Base-by-base conservation (phyloP, 352 stramenopile species). In the Thraustotheca clavata region DNA sequence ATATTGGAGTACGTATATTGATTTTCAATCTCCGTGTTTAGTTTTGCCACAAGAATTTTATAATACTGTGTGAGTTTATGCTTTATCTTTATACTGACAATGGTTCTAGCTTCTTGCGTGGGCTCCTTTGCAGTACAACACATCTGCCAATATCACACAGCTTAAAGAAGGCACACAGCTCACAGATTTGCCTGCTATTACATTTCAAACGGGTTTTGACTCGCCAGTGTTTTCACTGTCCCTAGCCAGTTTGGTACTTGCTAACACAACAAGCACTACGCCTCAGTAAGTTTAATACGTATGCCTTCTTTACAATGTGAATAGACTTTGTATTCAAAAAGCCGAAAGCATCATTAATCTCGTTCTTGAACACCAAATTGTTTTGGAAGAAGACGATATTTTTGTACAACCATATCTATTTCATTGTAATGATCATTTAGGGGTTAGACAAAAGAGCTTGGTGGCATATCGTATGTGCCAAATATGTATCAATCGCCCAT, bases 401-500 rank as follows among this genome's bases (percentile, higher is more conserved):
- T 65, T 65, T 54, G 39, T 49, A 38, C 6, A 18, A 29, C 22
- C 7, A 61, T 8, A 18, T 16, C 4, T 48, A 16, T 14, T 39
- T 2, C 11, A 48, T 1, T 40, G 12, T 35, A 1, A 16, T 35
- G 49, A 33, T 38, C 2, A 6, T 3, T 1, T 26, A n/a, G n/a
- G n/a, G n/a, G n/a, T n/a, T n/a, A 46, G 38, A 63, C 22, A 26
- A 49, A 24, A 63, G 18, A 50, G 24, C 35, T 54, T 27, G 38
- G 47, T 20, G 41, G 39, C 36, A 32, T 54, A 12, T 20, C 39
- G 38, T 26, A 18, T 31, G 57, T 65, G 38, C 57, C 57, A 8
- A 31, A 65, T 46, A 65, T 65, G 57, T 65, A 65, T 33, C 35
- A 49, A 33, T 39, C 57, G 3, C 57, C 57, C 29, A 65, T 65